Base-by-base conservation (phyloP, 176 grass and related monocot species). In the Carex scoparia region DNA sequence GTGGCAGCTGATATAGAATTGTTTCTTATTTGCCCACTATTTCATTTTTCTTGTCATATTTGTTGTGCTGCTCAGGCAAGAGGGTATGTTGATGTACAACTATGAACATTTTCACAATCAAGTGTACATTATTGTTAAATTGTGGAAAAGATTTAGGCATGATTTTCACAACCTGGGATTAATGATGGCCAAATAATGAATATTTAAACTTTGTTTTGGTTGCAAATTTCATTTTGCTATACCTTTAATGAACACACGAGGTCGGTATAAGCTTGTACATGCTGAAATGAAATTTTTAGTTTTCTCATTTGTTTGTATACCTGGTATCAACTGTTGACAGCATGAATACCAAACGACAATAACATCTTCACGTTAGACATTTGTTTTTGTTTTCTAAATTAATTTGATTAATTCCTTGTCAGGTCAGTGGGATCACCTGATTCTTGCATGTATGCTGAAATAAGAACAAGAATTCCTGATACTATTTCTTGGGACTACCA, bases 401-500 rank as follows among this genome's bases (percentile, higher is more conserved):
- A 15, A 27, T 65, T 73, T 28, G 62, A 85, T 76, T 6, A 74
- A 28, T 81, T 61, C 0, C 42, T 61, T 7, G 57, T 32, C 82
- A 98, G 95, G 57, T 95, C 91, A 5, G 89, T 98, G 82, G 95
- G 87, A 28, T 98, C 91, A 15, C 73, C 84, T 59, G 93, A 95
- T 87, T 85, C 88, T 85, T 99, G 96, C 49, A 71, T 94, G 37
- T 94, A 95, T 84, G 91, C 96, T 64, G 93, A 95, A 88, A 99
- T 99, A 84, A 95, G 93, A 91, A 99, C 97, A 27, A 99, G 93
- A 91, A 96, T 99, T 83, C 97, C 97, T 23, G 97, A 99, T 65
- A 92, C 93, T 59, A 32, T 95, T 62, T 81, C 97, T 3, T 92
- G 97, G 93, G 93, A 94, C 80, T 99, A 88, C 85, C 79, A 95